Base-by-base conservation (phyloP, 2,329 filamentous ascomycete genomes). In the Purpureocillium takamizusanense region DNA sequence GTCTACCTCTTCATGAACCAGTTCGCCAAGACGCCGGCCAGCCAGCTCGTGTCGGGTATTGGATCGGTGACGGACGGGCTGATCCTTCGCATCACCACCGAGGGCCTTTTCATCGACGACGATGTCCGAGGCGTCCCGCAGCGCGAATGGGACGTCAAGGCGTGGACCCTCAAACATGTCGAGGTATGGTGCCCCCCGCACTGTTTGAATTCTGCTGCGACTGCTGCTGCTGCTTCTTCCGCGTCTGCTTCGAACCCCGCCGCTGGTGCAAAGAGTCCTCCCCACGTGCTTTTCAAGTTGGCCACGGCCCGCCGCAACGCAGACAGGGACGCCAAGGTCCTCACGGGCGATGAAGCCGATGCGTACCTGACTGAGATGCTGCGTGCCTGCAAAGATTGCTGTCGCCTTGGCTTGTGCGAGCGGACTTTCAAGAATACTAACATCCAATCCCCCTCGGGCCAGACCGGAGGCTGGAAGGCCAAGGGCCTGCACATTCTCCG, bases 91-190 rank as follows among this genome's bases (percentile, higher is more conserved):
- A 92, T 97, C 54, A 90, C 86, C 10, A 94, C 87, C 2, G 90
- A 95, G 59, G 92, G 92, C 14, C 73, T 97, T 38, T 97, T 97
- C 63, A 92, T 98, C 55, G 92, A 98, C 58, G 92, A 98, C 59
- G 92, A 97, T 59, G 77, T 95, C 37, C 81, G 89, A 33, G 80
- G 81, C 44, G 86, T 95, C 13, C 81, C 86, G n/a, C 88, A 97
- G 63, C 80, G 92, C 42, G 92, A 98, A 65, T 98, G 92, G 92
- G 92, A 98, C 59, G 80, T 97, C 55, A 97, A 97, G 62, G 89
- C 90, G 18, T 97, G 92, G 92, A 95, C 88, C 32, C 76, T 98
- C 63, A 95, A 94, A 65, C 69, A 83, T 47, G 79, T 94, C 61
- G 92, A 97, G 74, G 81, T 92, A 68, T 86, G 83, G 78, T 88